These are phyloP conservation scores for Dendrostoma leiphaemia DNA, from an alignment of 2,329 filamentous ascomycete species.

Conservation along the genomic window DNA sequence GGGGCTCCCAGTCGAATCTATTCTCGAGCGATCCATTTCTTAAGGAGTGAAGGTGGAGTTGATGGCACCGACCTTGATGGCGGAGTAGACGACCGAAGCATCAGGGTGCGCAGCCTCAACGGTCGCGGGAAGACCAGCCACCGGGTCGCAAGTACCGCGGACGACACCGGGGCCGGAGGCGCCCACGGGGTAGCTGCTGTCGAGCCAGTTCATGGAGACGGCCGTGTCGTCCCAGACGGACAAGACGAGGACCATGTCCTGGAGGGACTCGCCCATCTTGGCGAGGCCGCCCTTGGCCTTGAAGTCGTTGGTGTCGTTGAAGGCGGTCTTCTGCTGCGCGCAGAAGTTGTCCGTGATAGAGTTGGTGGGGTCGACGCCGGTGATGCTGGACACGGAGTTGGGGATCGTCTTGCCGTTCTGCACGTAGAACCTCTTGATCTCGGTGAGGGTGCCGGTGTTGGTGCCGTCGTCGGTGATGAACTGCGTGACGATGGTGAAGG, in stretches of 20 bases:
- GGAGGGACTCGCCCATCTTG: conserved; percentile 43
- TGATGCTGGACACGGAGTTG: conserved; percentile 39
- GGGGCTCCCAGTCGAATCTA: no score
- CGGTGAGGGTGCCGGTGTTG: conserved; percentile 45
- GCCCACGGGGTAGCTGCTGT: conserved; percentile 52
- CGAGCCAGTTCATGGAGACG: conserved; percentile 62
- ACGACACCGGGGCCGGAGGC: conserved; percentile 39
- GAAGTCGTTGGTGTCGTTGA: conserved; percentile 51
- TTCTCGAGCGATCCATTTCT: no score
- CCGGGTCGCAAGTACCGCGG: conserved; percentile 46
- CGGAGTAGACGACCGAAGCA: conserved; percentile 45
- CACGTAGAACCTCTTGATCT: conserved; percentile 57
- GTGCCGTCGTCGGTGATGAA: conserved; percentile 41
- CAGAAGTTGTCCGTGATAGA: conserved; percentile 53
- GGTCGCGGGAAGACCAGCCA: conserved; percentile 42
- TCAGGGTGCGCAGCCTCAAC: conserved; percentile 40
- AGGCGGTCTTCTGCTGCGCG: conserved; percentile 50
- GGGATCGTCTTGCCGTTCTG: conserved; percentile 52
- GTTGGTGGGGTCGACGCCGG: conserved; percentile 29
- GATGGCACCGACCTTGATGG: conserved; percentile 48
- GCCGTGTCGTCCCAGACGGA: conserved; percentile 24
- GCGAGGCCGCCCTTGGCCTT: conserved; percentile 49
- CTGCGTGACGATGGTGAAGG: conserved; percentile 58
- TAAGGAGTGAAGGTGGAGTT: conserved; percentile 39
- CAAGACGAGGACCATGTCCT: conserved; percentile 32